phyloP scores from a whole-genome alignment of 2,329 filamentous ascomycete species.

The Cladosporium sp. region DNA sequence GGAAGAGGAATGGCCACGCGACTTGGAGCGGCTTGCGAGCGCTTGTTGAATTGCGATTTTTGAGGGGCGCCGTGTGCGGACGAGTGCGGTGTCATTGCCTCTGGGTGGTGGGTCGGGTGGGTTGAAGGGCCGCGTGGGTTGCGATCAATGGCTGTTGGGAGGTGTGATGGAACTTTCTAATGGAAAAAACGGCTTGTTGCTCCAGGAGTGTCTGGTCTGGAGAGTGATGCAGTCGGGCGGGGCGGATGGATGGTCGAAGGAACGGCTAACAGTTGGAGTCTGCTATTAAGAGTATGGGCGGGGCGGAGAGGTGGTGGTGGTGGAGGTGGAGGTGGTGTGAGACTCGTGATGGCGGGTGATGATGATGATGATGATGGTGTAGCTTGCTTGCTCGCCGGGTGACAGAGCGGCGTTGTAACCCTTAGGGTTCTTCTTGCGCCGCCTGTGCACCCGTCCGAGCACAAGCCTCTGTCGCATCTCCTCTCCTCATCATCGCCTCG shows the following conservation, averaged over 20 bases:
- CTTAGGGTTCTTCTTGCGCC: background rate
- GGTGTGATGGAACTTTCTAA: slow-evolving; percentile 2
- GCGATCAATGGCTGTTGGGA: background rate
- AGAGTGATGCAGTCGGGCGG: background rate
- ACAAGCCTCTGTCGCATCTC: background rate
- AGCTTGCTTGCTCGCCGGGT: background rate
- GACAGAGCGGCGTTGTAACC: background rate
- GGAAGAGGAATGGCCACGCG: slow-evolving; percentile 36
- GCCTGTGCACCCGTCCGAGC: background rate
- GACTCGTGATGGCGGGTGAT: background rate
- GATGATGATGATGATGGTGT: background rate
- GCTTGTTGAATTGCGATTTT: slow-evolving; percentile 23
- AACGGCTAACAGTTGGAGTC: slow-evolving; percentile 17
- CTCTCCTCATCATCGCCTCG: too few relatives aligned
- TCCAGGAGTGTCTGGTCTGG: slow-evolving; percentile 25
- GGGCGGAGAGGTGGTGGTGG: background rate
- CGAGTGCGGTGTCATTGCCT: slow-evolving; percentile 28
- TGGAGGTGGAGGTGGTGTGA: too few relatives aligned
- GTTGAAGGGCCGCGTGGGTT: background rate
- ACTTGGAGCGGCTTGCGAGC: slow-evolving; percentile 22
- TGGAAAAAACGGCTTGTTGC: slow-evolving; percentile 14
- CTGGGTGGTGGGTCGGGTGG: background rate
- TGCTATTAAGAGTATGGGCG: slow-evolving; percentile 21
- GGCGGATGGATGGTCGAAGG: background rate
- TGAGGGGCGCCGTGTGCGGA: slow-evolving; percentile 18